A percentile compares a stretch with the other conserved stretches of the same genome.
Evolutionary conservation across 2,329 filamentous ascomycete genomes (phyloP).

Genomic region (Aureobasidium subglaciale): DNA sequence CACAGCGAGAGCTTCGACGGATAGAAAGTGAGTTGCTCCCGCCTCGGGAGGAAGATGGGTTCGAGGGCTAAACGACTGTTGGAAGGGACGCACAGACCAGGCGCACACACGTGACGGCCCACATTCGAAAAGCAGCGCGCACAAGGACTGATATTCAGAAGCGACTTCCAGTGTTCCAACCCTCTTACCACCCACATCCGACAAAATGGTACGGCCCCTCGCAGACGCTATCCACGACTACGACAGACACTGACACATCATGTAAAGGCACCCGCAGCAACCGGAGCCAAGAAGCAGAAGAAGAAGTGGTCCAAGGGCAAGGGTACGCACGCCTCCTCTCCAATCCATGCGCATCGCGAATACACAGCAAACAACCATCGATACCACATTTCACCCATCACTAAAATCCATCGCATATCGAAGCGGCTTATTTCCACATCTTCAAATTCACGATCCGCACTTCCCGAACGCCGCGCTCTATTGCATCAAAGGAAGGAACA

Average conservation of each 20-base stretch:
- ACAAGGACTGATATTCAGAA: slow-evolving; percentile 9
- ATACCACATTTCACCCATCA: background rate
- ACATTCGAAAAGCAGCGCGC: slow-evolving; percentile 8
- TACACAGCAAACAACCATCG: background rate
- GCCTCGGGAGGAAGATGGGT: background rate
- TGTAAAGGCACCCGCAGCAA: slow-evolving; percentile 45
- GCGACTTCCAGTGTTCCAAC: background rate
- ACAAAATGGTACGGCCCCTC: slow-evolving; percentile 35
- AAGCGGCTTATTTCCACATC: background rate
- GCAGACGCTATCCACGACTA: background rate
- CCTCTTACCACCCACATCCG: slow-evolving; percentile 25
- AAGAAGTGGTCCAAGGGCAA: slow-evolving; percentile 66
- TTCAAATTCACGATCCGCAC: slow-evolving; percentile 10
- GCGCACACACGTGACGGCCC: slow-evolving; percentile 6
- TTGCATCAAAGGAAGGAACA: background rate
- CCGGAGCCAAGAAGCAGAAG: slow-evolving; percentile 73
- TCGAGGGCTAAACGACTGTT: background rate
- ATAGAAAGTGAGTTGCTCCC: background rate
- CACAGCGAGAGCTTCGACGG: no score
- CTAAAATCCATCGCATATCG: slow-evolving; percentile 8
- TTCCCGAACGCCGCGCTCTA: slow-evolving; percentile 9
- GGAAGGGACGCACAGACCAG: background rate
- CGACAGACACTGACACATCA: slow-evolving; percentile 10
- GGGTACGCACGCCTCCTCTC: slow-evolving; percentile 25
- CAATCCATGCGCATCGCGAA: slow-evolving; percentile 2